These are phyloP conservation scores for Cyberlindnera misumaiensis DNA, from an alignment of 805 yeast genomes.

Conservation along the genomic window DNA sequence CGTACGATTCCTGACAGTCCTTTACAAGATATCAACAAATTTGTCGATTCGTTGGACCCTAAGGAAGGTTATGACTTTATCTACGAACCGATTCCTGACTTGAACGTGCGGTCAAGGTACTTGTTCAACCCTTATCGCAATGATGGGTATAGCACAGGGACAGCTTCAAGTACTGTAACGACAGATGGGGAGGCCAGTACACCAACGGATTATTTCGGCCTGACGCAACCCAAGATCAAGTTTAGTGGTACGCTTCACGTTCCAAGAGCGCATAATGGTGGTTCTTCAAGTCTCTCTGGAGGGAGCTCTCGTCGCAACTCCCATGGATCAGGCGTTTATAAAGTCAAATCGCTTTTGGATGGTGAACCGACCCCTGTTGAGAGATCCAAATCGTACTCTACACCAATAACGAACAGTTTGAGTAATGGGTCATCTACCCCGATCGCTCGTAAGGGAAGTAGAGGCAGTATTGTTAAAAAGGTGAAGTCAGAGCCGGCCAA, in stretches of 20 bases:
- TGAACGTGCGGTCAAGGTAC: no score
- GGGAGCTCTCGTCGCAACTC: conserved; percentile 15
- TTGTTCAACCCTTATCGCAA: no score
- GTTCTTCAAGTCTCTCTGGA: neutral
- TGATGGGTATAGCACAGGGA: no score
- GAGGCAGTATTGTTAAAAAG: conserved; percentile 4
- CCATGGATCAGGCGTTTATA: conserved; percentile 13
- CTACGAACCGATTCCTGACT: no score
- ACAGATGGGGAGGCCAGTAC: neutral
- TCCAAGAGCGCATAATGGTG: conserved; percentile 4
- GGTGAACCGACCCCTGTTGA: conserved; percentile 9
- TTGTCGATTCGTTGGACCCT: conserved; percentile 6
- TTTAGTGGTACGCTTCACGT: conserved; percentile 14
- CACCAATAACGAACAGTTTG: conserved; percentile 1
- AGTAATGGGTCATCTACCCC: conserved; percentile 5
- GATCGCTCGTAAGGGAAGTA: neutral
- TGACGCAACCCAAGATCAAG: conserved; percentile 11
- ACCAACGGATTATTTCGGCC: conserved; percentile 7
- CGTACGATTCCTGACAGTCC: neutral
- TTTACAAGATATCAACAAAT: neutral
- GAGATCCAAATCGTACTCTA: conserved; percentile 12
- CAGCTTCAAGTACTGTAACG: no score
- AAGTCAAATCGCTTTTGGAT: conserved; percentile 20
- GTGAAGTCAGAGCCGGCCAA: conserved; percentile 5
- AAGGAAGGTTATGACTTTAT: neutral